phyloP scores from a whole-genome alignment of 2,329 filamentous ascomycete genomes.

The Aspergillus ibericus region DNA sequence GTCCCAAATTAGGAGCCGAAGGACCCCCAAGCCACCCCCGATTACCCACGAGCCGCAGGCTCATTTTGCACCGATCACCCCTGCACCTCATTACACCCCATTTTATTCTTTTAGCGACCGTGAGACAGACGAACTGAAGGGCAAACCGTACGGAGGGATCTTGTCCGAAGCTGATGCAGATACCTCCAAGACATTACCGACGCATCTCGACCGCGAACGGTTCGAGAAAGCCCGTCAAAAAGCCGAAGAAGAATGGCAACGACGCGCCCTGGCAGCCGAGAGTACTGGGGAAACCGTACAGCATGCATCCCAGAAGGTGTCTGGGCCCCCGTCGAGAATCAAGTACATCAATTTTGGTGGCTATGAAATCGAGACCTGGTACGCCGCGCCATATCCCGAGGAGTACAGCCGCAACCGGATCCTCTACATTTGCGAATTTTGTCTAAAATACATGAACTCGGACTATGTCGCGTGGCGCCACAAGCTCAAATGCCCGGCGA shows the following conservation, averaged over 20 bases:
- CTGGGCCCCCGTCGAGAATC: slow-evolving; percentile 91
- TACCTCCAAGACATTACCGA: slow-evolving; percentile 82
- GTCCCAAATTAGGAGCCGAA: slow-evolving; percentile 55
- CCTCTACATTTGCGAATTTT: slow-evolving; percentile 99
- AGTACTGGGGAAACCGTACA: slow-evolving; percentile 62
- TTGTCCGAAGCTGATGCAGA: slow-evolving; percentile 86
- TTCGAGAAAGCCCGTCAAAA: slow-evolving; percentile 90
- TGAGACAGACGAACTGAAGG: slow-evolving; percentile 83
- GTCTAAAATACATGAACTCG: slow-evolving; percentile 98
- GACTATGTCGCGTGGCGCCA: slow-evolving; percentile 98
- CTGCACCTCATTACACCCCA: slow-evolving; percentile 67
- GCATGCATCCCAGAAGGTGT: slow-evolving; percentile 70
- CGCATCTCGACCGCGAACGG: slow-evolving; percentile 73
- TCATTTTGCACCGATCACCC: slow-evolving; percentile 61
- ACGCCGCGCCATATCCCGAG: slow-evolving; percentile 95
- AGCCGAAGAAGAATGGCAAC: slow-evolving; percentile 89
- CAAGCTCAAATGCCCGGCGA: slow-evolving; percentile 93
- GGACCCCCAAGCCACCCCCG: slow-evolving; percentile 43
- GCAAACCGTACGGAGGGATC: slow-evolving; percentile 94
- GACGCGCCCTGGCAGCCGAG: slow-evolving; percentile 62
- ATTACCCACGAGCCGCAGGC: slow-evolving; percentile 49
- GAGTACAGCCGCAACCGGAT: slow-evolving; percentile 96
- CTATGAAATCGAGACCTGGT: slow-evolving; percentile 98
- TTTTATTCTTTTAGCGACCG: slow-evolving; percentile 89
- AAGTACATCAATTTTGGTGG: slow-evolving; percentile 98